phyloP scores from a whole-genome alignment of 257 asterid genomes.

The Rubia yunnanensis region DNA sequence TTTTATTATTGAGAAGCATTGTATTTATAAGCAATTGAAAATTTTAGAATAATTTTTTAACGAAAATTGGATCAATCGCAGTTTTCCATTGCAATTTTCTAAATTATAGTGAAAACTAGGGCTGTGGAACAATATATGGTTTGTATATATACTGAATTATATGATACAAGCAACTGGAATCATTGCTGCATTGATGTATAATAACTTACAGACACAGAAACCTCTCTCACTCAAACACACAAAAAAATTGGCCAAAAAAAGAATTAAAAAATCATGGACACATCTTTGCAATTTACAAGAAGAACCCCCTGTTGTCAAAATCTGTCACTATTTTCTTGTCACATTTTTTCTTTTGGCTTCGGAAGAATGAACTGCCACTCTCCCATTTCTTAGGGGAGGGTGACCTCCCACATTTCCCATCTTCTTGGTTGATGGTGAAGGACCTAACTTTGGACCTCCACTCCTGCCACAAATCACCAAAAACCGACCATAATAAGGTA shows the following conservation, averaged over 20 bases:
- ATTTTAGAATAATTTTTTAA: too few species aligned
- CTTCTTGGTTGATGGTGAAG: slow-evolving; percentile 68
- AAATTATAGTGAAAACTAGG: background rate
- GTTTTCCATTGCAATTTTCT: too few species aligned
- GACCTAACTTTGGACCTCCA: slow-evolving; percentile 47
- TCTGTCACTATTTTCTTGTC: slow-evolving; percentile 47
- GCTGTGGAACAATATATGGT: slow-evolving; percentile 2
- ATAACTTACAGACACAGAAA: slow-evolving; percentile 14
- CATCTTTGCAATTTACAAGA: slow-evolving; percentile 9
- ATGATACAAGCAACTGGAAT: slow-evolving; percentile 43
- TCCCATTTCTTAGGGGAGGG: slow-evolving; percentile 40
- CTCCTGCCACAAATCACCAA: slow-evolving; percentile 33
- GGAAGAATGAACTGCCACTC: slow-evolving; percentile 25
- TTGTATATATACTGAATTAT: slow-evolving; percentile 7
- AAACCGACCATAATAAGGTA: background rate
- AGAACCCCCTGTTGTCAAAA: background rate
- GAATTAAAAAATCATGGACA: slow-evolving; percentile 20
- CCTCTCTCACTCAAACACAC: slow-evolving; percentile 19
- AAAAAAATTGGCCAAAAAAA: slow-evolving; percentile 2
- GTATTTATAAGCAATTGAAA: too few species aligned
- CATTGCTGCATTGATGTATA: slow-evolving; percentile 40
- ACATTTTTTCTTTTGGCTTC: slow-evolving; percentile 60
- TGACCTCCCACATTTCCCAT: slow-evolving; percentile 35
- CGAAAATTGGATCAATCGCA: too few species aligned
- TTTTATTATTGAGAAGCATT: too few species aligned